These are phyloP conservation scores for Lotmaria passim DNA, from an alignment of 208 protist species.

Conservation along the genomic window DNA sequence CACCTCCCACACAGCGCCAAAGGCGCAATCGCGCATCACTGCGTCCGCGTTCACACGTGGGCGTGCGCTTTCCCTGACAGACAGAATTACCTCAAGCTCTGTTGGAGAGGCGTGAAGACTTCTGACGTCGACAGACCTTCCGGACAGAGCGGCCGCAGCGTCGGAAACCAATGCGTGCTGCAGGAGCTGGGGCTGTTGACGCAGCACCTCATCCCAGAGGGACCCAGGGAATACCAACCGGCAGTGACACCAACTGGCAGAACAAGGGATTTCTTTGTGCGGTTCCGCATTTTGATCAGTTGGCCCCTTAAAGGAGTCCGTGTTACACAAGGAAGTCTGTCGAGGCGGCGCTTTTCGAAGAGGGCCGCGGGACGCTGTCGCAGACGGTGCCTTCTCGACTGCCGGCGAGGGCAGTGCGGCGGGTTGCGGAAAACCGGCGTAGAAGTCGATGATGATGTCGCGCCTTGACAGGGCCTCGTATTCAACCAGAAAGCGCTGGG, in stretches of 20 bases:
- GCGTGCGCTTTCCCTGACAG: background rate
- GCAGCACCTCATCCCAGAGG: conserved; percentile 23
- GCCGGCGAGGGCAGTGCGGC: background rate
- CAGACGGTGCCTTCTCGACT: background rate
- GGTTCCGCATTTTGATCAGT: background rate
- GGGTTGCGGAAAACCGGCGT: conserved; percentile 25
- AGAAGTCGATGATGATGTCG: conserved; percentile 51
- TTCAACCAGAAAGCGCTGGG: conserved; percentile 25
- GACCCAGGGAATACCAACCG: conserved; percentile 22
- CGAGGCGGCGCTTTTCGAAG: background rate
- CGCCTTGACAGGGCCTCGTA: conserved; percentile 37
- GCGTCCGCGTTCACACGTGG: background rate
- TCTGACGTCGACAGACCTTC: conserved; percentile 2
- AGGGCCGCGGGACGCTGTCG: background rate
- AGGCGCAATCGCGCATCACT: background rate
- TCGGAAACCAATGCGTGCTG: conserved; percentile 9
- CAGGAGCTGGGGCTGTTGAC: conserved; percentile 18
- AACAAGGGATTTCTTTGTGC: background rate
- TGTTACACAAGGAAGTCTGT: no score
- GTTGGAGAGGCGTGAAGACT: conserved; percentile 12
- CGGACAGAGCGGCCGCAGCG: background rate
- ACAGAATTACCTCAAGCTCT: conserved; percentile 30
- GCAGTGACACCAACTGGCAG: conserved; percentile 3
- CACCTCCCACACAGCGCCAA: conserved; percentile 22
- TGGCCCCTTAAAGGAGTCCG: no score